Evolutionary conservation across 345 rosid species (phyloP).

Genomic region (Firmiana major): DNA sequence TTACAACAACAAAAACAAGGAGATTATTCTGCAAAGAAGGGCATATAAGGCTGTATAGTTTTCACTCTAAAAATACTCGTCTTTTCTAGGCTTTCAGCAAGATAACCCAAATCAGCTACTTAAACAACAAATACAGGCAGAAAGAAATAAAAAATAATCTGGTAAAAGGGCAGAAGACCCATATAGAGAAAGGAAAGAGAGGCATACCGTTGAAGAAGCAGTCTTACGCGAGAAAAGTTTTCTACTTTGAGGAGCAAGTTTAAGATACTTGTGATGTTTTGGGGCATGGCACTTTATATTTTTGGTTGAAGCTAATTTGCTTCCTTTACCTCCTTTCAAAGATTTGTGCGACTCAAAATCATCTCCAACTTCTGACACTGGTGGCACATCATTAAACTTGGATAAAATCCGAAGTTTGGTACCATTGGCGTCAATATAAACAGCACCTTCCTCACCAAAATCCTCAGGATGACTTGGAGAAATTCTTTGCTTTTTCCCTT

Average conservation of each 20-base stretch:
- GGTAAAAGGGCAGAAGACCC: not conserved
- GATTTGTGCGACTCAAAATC: constrained; percentile 35
- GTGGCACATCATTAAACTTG: constrained; percentile 39
- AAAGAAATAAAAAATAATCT: not conserved
- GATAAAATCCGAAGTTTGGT: constrained; percentile 86
- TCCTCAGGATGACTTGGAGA: constrained; percentile 42
- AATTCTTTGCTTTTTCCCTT: constrained; percentile 34
- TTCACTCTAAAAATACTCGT: not conserved
- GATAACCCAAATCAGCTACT: constrained; percentile 22
- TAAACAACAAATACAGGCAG: not conserved
- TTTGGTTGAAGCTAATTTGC: constrained; percentile 40
- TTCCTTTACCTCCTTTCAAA: constrained; percentile 38
- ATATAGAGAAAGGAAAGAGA: constrained; percentile 13
- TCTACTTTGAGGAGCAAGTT: constrained; percentile 54
- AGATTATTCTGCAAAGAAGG: not conserved
- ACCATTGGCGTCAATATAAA: constrained; percentile 83
- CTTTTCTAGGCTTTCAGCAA: not conserved
- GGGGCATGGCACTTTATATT: constrained; percentile 41
- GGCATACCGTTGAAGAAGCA: constrained; percentile 52
- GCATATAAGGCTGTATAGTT: not conserved
- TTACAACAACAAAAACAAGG: not conserved
- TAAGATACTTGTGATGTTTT: constrained; percentile 49
- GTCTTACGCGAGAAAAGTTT: constrained; percentile 37
- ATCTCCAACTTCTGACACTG: constrained; percentile 27
- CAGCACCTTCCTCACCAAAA: constrained; percentile 69